Evolutionary conservation across 2,329 filamentous ascomycete genomes (phyloP).

Genomic region (Zasmidium citrigriseum): DNA sequence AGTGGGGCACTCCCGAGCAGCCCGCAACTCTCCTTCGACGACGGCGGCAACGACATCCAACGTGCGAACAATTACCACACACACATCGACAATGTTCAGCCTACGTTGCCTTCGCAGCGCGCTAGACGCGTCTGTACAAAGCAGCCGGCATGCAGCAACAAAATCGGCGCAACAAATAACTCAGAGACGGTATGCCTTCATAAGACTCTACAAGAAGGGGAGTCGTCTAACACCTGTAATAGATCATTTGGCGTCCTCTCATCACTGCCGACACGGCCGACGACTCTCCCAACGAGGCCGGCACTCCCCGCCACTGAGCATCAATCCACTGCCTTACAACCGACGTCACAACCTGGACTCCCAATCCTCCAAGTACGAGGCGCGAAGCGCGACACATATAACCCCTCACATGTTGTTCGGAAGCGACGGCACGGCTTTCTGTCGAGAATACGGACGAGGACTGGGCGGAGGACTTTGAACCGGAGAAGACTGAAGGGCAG

Average conservation of each 20-base stretch:
- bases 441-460: conserved; percentile 52
- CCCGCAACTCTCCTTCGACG: not conserved
- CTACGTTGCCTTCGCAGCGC: conserved; percentile 5
- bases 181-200: conserved; percentile 8
- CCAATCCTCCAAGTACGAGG: conserved; percentile 45
- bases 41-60: not conserved
- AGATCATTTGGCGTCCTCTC: conserved; percentile 27
- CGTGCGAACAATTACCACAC: no score
- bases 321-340: conserved; percentile 16
- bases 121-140: not conserved
- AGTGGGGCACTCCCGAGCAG: not conserved
- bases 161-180: not conserved
- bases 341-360: conserved; percentile 31
- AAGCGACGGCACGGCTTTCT: conserved; percentile 65
- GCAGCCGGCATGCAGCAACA: not conserved
- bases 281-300: conserved; percentile 5
- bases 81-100: conserved; percentile 2
- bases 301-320: conserved; percentile 13
- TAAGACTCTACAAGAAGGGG: not conserved
- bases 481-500: conserved; percentile 57
- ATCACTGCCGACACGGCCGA: conserved; percentile 20
- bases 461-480: conserved; percentile 56
- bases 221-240: not conserved
- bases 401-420: conserved; percentile 60
- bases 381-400: conserved; percentile 57